Evolutionary conservation across 345 rosid species (phyloP), one percentile per base, ranked within the genome.

Genomic region (Eucalyptus pumila): DNA sequence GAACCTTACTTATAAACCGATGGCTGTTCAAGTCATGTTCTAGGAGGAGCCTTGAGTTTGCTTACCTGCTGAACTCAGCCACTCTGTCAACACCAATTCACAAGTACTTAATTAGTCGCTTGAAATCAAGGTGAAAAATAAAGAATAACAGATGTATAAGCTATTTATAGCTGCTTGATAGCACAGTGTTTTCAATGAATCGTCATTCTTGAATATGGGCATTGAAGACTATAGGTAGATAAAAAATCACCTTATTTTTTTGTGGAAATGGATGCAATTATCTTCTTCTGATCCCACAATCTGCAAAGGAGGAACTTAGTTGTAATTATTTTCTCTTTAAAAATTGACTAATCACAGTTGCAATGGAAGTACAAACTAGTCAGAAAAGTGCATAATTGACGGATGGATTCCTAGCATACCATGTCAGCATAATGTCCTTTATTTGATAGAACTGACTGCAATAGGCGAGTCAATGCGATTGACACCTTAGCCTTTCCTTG

Each of bases 351-450:
- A 86, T 30, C 40, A 37, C 54, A 54, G 30, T n/a, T 32, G 87
- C 60, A 86, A n/a, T 11, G 87, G 56, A 86, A 86, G 44, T 65
- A 51, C 87, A 21, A 40, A 76, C 83, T n/a, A 32, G 62, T 50
- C 45, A n/a, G 26, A 47, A 44, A 32, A 40, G 13, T 54, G 86
- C 51, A 37, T 11, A 76, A 76, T 42, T 2, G 24, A 21, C 16
- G 12, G 27, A 60, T 32, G 88, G 11, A 60, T 49, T 65, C 27
- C 54, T 49, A 87, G 88, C 93, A 40, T 91, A 98, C 99, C 98
- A 98, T 94, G 89, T 97, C 99, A 91, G 99, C 99, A 92, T 95
- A 98, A 92, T 97, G 99, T 42, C 93, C 94, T 94, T 93, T 98
- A 30, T 92, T 88, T 85, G 96, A 94, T 86, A 90, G 95, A 89